Evolutionary conservation across 306 rosid species (phyloP).

Genomic region (Abrus pulchellus): DNA sequence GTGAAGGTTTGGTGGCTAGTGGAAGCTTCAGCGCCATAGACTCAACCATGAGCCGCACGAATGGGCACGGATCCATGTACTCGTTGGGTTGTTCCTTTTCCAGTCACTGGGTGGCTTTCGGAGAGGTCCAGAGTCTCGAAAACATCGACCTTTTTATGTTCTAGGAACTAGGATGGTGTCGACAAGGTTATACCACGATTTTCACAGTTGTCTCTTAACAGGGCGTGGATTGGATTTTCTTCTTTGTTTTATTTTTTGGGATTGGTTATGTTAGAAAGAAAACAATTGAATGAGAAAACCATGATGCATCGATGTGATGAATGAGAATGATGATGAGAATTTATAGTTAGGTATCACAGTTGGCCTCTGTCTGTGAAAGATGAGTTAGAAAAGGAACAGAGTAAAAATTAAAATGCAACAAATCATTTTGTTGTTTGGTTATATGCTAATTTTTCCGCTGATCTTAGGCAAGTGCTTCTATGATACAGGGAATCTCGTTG

Average conservation of each 20-base stretch:
- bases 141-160: conserved; percentile 2
- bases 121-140: conserved; percentile 10
- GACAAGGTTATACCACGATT: conserved; percentile 37
- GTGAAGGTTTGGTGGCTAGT: conserved; percentile 56
- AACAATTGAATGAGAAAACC: conserved; percentile 4
- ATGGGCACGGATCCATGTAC: conserved; percentile 86
- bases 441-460: no score
- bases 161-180: conserved; percentile 18
- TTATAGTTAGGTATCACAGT: neutral
- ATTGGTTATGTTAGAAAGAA: neutral
- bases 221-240: neutral
- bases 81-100: no score
- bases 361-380: no score
- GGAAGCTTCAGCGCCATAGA: conserved; percentile 82
- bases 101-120: no score
- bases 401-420: no score
- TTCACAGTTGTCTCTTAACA: neutral
- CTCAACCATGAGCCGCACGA: conserved; percentile 72
- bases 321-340: neutral
- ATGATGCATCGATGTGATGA: neutral
- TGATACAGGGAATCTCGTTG: no score
- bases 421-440: no score
- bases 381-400: no score
- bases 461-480: no score
- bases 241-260: neutral